A percentile compares a stretch with the other conserved stretches of the same genome.
Evolutionary conservation across 257 asterid genomes (phyloP).

Genomic region (Henckelia pumila): DNA sequence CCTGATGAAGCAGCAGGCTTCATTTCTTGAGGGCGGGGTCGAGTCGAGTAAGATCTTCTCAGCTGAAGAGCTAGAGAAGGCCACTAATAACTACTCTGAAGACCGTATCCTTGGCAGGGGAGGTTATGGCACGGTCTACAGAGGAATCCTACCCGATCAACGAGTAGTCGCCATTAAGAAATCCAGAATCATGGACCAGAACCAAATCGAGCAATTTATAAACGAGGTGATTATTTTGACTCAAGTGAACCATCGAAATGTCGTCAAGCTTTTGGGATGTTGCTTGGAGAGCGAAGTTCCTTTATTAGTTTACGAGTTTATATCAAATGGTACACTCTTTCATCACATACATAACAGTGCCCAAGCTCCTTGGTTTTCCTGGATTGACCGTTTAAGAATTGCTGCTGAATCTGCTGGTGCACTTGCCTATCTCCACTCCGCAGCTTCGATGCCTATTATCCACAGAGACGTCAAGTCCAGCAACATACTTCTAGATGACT

Average conservation of each 20-base stretch:
- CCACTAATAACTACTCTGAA: neutral
- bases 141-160: constrained; percentile 3
- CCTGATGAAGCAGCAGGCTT: constrained; percentile 29
- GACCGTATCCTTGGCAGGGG: neutral
- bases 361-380: neutral
- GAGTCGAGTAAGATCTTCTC: neutral
- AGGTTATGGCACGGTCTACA: neutral
- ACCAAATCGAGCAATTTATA: too few relatives aligned
- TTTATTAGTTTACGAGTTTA: too few relatives aligned
- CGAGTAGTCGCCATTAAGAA: constrained; percentile 33
- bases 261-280: too few relatives aligned
- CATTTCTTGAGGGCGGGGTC: neutral
- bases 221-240: too few relatives aligned
- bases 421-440: neutral
- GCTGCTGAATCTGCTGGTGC: neutral
- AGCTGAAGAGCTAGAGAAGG: neutral
- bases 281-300: too few relatives aligned
- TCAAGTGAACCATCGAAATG: too few relatives aligned
- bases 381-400: neutral
- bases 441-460: neutral
- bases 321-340: too few relatives aligned
- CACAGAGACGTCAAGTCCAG: too few relatives aligned
- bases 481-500: neutral
- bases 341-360: constrained; percentile 16
- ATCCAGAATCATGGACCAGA: too few relatives aligned